Conservation (phyloP, 257 asterid species). For the Solanum habrochaites region DNA sequence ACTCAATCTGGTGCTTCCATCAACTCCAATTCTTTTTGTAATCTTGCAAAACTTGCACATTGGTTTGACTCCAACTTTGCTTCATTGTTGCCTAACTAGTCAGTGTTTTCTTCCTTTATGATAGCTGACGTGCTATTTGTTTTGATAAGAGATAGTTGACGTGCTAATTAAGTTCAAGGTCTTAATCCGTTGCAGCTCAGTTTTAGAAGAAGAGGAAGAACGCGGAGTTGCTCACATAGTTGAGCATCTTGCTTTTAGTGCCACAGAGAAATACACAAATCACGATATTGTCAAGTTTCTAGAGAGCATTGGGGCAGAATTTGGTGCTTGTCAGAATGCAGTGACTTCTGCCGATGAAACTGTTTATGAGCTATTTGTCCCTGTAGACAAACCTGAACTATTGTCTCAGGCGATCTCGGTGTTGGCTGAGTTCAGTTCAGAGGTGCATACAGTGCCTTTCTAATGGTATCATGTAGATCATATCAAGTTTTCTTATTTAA, state of each 20-base stretch:
- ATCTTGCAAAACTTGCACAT: background rate
- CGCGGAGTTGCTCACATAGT: slow-evolving; percentile 97
- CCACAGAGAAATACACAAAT: slow-evolving; percentile 78
- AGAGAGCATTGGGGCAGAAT: slow-evolving; percentile 93
- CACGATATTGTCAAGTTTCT: slow-evolving; percentile 89
- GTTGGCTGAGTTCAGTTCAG: slow-evolving; percentile 88
- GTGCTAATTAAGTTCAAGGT: slow-evolving; percentile 17
- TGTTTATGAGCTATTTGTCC: slow-evolving; percentile 84
- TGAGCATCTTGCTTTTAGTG: slow-evolving; percentile 98
- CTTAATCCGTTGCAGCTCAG: slow-evolving; percentile 74
- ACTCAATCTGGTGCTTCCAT: background rate
- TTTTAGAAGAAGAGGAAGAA: slow-evolving; percentile 93
- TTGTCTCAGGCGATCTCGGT: slow-evolving; percentile 81
- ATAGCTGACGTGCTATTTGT: background rate
- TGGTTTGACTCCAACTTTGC: background rate
- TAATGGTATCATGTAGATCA: background rate
- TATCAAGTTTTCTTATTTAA: slow-evolving; percentile 1
- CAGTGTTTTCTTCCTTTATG: background rate
- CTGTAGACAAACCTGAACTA: slow-evolving; percentile 85
- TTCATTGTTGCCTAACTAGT: background rate
- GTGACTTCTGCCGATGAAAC: slow-evolving; percentile 90
- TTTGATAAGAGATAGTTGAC: background rate
- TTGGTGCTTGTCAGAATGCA: slow-evolving; percentile 96
- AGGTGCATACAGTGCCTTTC: slow-evolving; percentile 34
- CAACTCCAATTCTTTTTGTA: background rate